Percentiles rank a stretch among this genome's conserved stretches.
Conservation (phyloP, 2,329 filamentous ascomycete species). For the Exophiala viscosa region DNA sequence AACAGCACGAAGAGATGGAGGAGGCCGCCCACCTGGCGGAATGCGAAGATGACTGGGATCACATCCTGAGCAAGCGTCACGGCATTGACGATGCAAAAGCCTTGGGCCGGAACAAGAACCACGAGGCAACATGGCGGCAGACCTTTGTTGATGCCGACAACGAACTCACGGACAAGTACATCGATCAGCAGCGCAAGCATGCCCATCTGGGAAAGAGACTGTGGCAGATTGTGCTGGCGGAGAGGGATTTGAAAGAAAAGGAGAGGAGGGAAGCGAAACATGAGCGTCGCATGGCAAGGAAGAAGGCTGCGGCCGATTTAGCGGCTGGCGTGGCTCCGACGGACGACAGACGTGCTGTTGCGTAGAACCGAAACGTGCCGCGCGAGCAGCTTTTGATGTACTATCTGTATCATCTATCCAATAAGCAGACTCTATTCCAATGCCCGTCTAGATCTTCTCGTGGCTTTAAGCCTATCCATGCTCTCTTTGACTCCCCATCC, state of each 20-base stretch:
- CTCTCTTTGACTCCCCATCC: constrained; percentile 67
- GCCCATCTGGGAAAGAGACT: constrained; percentile 14
- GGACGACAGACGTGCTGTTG: background rate
- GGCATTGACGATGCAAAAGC: background rate
- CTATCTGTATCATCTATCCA: background rate
- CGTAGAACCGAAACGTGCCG: background rate
- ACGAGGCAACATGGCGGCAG: background rate
- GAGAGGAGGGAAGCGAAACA: constrained; percentile 18
- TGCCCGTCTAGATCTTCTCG: background rate
- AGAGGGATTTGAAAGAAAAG: constrained; percentile 20
- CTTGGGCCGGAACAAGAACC: background rate
- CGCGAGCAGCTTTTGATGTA: background rate
- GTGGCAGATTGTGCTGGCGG: constrained; percentile 16
- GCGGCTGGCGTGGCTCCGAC: background rate
- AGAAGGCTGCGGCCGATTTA: background rate
- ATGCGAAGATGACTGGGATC: constrained; percentile 43
- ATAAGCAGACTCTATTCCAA: background rate
- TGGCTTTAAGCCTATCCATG: constrained; percentile 28
- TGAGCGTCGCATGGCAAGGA: constrained; percentile 18
- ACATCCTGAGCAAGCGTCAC: constrained; percentile 26
- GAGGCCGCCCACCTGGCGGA: constrained; percentile 33
- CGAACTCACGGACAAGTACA: constrained; percentile 6
- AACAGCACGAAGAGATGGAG: constrained; percentile 33
- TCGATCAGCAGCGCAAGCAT: constrained; percentile 4
- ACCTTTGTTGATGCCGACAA: constrained; percentile 7